Percentiles rank a stretch among this genome's conserved stretches.
These are phyloP conservation scores for Phytophthora idaei DNA, from an alignment of 352 stramenopile genomes.

Conservation along the genomic window DNA sequence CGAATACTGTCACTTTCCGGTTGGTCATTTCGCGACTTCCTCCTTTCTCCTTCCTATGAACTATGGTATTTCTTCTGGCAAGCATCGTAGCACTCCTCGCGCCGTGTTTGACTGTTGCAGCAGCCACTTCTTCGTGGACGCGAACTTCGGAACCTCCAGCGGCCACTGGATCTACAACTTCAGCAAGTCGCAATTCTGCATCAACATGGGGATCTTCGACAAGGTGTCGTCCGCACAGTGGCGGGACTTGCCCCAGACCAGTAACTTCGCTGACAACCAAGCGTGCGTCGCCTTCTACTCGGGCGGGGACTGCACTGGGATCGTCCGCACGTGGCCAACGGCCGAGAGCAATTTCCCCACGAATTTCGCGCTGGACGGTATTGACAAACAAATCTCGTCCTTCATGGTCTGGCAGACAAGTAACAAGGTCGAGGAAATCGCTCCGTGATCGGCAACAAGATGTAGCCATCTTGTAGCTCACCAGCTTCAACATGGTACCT, in stretches of 20 bases:
- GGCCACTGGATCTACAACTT: conserved; percentile 6
- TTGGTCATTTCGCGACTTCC: background rate
- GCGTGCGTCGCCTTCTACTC: conserved; percentile 1
- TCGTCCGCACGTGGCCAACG: conserved; percentile 2
- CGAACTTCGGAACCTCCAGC: background rate
- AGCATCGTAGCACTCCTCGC: background rate
- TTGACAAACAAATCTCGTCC: conserved; percentile 7
- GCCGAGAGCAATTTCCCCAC: conserved; percentile 1
- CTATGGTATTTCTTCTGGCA: background rate
- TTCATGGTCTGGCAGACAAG: conserved; percentile 2
- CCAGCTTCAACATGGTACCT: conserved; percentile 6
- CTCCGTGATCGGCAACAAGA: background rate
- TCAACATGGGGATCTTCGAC: conserved; percentile 1
- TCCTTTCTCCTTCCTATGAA: background rate
- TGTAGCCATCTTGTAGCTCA: background rate
- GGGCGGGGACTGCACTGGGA: background rate
- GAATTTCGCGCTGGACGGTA: background rate
- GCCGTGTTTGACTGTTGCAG: background rate
- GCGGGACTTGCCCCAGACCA: background rate
- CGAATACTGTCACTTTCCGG: background rate
- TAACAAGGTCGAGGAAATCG: background rate
- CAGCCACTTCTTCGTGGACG: conserved; percentile 7
- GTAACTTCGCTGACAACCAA: background rate
- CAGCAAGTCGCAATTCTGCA: conserved; percentile 5
- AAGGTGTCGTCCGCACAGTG: conserved; percentile 4